Base-by-base conservation (phyloP, 2,329 filamentous ascomycete species). In the Ascocoryne sarcoides region DNA sequence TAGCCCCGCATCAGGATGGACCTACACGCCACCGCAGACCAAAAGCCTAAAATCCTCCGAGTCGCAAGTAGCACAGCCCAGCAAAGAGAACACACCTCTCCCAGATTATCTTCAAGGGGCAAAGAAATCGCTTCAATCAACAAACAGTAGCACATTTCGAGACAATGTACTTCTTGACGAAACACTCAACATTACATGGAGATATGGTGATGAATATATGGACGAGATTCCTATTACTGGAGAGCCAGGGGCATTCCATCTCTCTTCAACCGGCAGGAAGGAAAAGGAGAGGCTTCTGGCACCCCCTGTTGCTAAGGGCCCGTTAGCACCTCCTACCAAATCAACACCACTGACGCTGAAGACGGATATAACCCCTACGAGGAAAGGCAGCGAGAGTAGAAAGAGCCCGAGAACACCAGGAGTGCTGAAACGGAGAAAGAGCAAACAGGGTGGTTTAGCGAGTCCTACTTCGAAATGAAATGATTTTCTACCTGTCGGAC, bases 211-310 rank as follows among this genome's bases (percentile, higher is more conserved):
- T 36, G 76, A 82, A 48, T 82, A 77, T 55, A 73, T 82, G 60
- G 75, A 82, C 59, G 75, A 81, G 58, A 82, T 79, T 49, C 76
- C 77, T 31, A 81, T 82, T 51, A 80, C 76, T 0, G 78, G 79
- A 36, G 69, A 71, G 20, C 78, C 78, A 1, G 78, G 78, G 36
- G 75, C 78, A 39, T 82, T 82, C 58, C 75, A 80, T 49, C 67
- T 81, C 9, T 71, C 72, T 7, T 76, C 74, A 5, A 79, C 75
- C 0, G 76, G 77, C 1, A 68, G 75, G 19, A 56, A 53, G 31
- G 54, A 57, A 18, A 53, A 53, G 21, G 54, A 52, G 19, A 57
- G 51, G 34, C 37, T 57, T 17, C 44, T 42, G 31, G 42, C 52
- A n/a, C 37, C 42, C 3, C 44, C 52, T 12, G 31, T 37, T 16